Evolutionary conservation across 2,329 filamentous ascomycete genomes (phyloP).

Genomic region (Pseudocercospora cruenta): DNA sequence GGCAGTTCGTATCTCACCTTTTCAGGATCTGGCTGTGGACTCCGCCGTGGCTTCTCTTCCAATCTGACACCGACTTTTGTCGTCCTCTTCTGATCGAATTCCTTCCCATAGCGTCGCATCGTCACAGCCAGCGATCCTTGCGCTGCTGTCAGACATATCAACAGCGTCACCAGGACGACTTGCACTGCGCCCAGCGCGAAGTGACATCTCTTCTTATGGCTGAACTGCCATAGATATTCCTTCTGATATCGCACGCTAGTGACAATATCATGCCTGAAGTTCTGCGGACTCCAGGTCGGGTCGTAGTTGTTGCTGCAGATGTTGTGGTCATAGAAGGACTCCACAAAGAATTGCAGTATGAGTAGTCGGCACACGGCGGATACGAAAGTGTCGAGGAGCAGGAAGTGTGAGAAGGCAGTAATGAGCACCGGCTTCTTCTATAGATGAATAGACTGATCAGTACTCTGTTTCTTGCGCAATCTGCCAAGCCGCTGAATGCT

Average conservation of each 20-base stretch:
- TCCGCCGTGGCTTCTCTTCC: slow-evolving; percentile 13
- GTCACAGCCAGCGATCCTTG: slow-evolving; percentile 28
- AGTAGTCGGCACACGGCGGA: slow-evolving; percentile 30
- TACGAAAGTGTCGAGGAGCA: slow-evolving; percentile 33
- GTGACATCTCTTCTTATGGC: slow-evolving; percentile 25
- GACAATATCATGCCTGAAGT: slow-evolving; percentile 29
- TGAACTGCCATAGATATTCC: slow-evolving; percentile 24
- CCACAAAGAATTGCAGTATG: slow-evolving; percentile 31
- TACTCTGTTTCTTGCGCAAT: not conserved
- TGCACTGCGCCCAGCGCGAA: slow-evolving; percentile 28
- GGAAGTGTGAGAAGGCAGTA: slow-evolving; percentile 32
- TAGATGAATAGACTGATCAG: not conserved
- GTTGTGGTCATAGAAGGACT: slow-evolving; percentile 30
- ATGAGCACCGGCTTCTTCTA: slow-evolving; percentile 29
- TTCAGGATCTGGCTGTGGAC: slow-evolving; percentile 24
- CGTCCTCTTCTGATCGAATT: slow-evolving; percentile 16
- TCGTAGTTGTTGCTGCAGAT: slow-evolving; percentile 29
- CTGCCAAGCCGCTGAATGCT: not conserved
- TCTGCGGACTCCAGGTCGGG: slow-evolving; percentile 25
- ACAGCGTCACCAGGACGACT: slow-evolving; percentile 20
- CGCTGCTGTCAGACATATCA: slow-evolving; percentile 24
- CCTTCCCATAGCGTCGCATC: slow-evolving; percentile 25
- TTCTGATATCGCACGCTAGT: slow-evolving; percentile 30
- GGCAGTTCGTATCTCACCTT: slow-evolving; percentile 14
- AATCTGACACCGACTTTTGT: not conserved